Evolutionary conservation across 2,329 filamentous ascomycete species (phyloP), one percentile per base, ranked within the genome.

Genomic region (Neonectria ditissima): DNA sequence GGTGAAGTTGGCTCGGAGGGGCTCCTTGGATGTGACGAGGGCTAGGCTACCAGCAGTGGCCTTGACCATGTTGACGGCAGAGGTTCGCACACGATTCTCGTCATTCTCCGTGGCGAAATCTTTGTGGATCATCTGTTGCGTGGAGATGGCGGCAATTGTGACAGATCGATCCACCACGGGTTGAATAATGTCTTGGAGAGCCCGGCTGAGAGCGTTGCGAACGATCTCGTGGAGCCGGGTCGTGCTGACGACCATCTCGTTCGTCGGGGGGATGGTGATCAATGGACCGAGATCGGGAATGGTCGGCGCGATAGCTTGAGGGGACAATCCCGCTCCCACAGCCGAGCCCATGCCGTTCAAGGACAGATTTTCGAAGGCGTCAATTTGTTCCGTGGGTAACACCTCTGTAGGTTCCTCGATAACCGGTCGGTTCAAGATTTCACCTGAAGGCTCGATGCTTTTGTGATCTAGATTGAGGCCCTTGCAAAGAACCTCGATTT

Each of bases 11-110:
- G 97, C 96, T 65, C 96, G 90, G 16, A 99, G 84, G 16, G 96
- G 96, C 78, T 99, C 96, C 79, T 98, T 99, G 76, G 94, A 98
- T 4, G 96, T 99, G n/a, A 99, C 96, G 32, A 97, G 86, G 14
- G 96, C 96, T 59, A 99, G 85, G 74, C 94, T 97, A 41, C 96
- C 96, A 24, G 96, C 95, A 26, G 97, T 92, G 54, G 94, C 91
- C 79, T 97, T 96, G 48, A 97, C 96, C 89, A 98, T 97, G 67
- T 91, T 97, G 69, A 97, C 90, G 4, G 96, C 95, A 32, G 94
- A 92, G 54, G 90, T 91, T 55, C 94, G 91, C 57, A 98, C 86
- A 65, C 93, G 92, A 69, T 92, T 92, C 79, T 97, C 93, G 73
- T 97, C 94, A 3, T 91, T 89, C 75, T 99, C 97, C 57, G 94